A percentile compares a stretch with the other conserved stretches of the same genome.
phyloP scores from a whole-genome alignment of 306 rosid genomes.

The Casuarina cunninghamiana region DNA sequence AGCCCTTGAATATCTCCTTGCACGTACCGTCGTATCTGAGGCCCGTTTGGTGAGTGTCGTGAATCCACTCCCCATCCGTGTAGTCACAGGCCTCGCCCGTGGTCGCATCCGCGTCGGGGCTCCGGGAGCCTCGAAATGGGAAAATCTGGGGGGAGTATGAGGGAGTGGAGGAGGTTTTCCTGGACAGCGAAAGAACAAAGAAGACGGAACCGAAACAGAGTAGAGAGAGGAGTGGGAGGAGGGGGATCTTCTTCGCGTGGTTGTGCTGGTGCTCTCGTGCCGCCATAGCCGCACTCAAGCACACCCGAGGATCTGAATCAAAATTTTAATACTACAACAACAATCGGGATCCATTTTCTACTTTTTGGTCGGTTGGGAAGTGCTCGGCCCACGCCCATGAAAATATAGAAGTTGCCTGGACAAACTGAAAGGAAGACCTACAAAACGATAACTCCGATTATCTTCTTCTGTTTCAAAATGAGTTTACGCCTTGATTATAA shows the following conservation, averaged over 20 bases:
- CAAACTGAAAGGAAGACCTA: too few species aligned
- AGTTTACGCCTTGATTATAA: too few species aligned
- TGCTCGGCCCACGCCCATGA: too few species aligned
- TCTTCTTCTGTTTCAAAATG: too few species aligned
- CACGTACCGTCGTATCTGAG: constrained; percentile 62
- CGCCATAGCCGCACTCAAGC: constrained; percentile 37
- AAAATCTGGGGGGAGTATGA: constrained; percentile 34
- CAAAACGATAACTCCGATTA: too few species aligned
- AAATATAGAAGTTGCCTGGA: too few species aligned
- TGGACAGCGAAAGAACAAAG: constrained; percentile 59
- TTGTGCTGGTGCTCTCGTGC: constrained; percentile 20
- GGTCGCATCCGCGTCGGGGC: constrained; percentile 14
- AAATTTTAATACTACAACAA: too few species aligned
- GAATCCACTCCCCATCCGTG: constrained; percentile 66
- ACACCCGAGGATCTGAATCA: too few species aligned
- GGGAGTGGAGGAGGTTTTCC: constrained; percentile 38
- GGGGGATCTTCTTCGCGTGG: constrained; percentile 61
- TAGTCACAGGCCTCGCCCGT: constrained; percentile 50
- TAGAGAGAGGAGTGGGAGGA: constrained; percentile 79
- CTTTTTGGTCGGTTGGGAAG: too few species aligned
- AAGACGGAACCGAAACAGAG: constrained; percentile 73
- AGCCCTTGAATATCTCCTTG: constrained; percentile 95
- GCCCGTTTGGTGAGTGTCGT: constrained; percentile 27
- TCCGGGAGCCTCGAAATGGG: constrained; percentile 22
- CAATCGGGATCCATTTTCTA: too few species aligned